phyloP scores from a whole-genome alignment of 2,329 filamentous ascomycete species.

The Pezicula radicicola region DNA sequence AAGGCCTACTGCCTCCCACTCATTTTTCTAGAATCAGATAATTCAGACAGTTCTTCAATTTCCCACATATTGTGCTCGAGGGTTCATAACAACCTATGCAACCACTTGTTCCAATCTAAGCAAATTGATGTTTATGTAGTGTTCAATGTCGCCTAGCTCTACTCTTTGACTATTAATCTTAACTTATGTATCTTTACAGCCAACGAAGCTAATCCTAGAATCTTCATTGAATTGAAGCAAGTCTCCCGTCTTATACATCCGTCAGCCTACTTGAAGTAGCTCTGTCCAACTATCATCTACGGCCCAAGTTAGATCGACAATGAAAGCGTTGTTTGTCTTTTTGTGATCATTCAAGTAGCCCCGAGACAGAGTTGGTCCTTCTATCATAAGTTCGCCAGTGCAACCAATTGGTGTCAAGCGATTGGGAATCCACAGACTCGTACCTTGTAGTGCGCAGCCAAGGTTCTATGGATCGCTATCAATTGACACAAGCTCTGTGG shows the following conservation, averaged over 20 bases:
- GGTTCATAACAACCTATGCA: neutral
- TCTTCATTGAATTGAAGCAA: slow-evolving; percentile 27
- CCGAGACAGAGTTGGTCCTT: slow-evolving; percentile 10
- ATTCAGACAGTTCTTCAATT: too few relatives aligned
- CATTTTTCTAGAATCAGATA: too few relatives aligned
- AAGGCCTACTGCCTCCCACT: too few relatives aligned
- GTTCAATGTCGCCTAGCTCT: slow-evolving; percentile 42
- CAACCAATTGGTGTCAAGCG: neutral
- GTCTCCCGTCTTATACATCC: slow-evolving; percentile 33
- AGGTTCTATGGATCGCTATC: too few relatives aligned
- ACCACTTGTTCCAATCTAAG: neutral
- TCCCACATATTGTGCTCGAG: too few relatives aligned
- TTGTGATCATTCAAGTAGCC: neutral
- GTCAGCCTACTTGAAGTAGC: neutral
- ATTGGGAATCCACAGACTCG: neutral
- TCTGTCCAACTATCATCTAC: neutral
- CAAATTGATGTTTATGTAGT: neutral
- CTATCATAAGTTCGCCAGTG: neutral
- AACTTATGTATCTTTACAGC: slow-evolving; percentile 45
- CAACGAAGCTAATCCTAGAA: slow-evolving; percentile 31
- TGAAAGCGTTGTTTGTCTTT: neutral
- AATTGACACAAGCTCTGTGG: too few relatives aligned
- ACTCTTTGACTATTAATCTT: slow-evolving; percentile 47
- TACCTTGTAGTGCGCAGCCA: too few relatives aligned
- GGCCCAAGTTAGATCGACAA: neutral